phyloP scores from a whole-genome alignment of 2,329 filamentous ascomycete genomes.

The Hysterium pulicare region DNA sequence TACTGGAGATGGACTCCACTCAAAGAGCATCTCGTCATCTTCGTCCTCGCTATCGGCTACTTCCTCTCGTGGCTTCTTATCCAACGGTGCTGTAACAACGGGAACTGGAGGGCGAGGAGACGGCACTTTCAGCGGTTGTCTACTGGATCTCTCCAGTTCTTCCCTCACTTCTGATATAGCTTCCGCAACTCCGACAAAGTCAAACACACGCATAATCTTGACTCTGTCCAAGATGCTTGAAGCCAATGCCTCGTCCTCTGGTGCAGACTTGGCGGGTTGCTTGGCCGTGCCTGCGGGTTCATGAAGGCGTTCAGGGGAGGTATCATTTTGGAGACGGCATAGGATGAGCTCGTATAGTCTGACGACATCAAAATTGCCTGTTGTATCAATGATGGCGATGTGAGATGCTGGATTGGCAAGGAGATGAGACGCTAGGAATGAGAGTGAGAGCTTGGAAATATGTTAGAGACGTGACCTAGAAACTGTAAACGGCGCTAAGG shows the following conservation, averaged over 20 bases:
- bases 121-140: not conserved
- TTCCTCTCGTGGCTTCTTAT: not conserved
- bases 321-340: slow-evolving; percentile 14
- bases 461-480: not conserved
- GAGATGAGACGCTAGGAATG: slow-evolving; percentile 39
- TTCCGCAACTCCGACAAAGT: slow-evolving; percentile 47
- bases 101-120: not conserved
- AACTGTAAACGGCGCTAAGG: not conserved
- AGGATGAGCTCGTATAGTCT: slow-evolving; percentile 34
- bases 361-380: slow-evolving; percentile 45
- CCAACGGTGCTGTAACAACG: too few species aligned
- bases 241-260: slow-evolving; percentile 25
- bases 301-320: not conserved
- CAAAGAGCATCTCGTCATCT: slow-evolving; percentile 39
- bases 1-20: slow-evolving; percentile 17
- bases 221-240: slow-evolving; percentile 41
- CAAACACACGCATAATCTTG: slow-evolving; percentile 51
- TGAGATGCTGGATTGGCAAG: slow-evolving; percentile 20
- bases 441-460: slow-evolving; percentile 28
- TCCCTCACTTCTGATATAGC: slow-evolving; percentile 44
- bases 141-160: slow-evolving; percentile 18
- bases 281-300: not conserved
- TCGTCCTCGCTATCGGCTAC: slow-evolving; percentile 36
- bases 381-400: slow-evolving; percentile 47
- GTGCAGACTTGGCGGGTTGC: not conserved